A percentile compares a stretch with the other conserved stretches of the same genome.
Conservation (phyloP, 78 protist species). For the Dictyostelium brefeldianum region DNA sequence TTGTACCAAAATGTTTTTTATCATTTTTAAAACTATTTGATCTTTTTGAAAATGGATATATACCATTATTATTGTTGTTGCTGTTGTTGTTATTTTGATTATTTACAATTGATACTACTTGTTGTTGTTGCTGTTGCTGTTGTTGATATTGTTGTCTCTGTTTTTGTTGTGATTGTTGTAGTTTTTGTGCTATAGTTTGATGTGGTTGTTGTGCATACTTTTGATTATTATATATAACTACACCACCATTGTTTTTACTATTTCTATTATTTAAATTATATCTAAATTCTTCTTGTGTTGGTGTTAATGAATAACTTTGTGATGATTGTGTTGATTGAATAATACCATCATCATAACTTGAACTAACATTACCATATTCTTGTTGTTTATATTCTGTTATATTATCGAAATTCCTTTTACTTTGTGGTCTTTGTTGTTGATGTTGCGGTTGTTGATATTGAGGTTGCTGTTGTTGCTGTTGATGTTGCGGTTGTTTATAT, state of each 20-base stretch:
- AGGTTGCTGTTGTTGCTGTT: not conserved
- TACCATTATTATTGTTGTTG: not conserved
- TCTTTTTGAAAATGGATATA: not conserved
- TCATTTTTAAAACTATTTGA: conserved; percentile 29
- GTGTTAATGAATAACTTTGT: not conserved
- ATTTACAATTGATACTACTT: not conserved
- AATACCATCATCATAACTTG: not conserved
- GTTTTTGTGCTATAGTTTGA: not conserved
- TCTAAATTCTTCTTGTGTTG: not conserved
- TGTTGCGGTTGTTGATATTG: not conserved
- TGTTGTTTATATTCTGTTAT: not conserved
- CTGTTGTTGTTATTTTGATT: not conserved
- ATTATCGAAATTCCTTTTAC: not conserved
- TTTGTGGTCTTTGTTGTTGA: too few relatives aligned
- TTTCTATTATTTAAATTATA: not conserved
- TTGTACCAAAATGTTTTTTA: conserved; percentile 12
- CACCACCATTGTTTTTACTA: not conserved
- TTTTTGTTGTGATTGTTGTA: too few relatives aligned
- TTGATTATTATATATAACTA: not conserved
- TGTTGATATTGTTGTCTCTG: not conserved
- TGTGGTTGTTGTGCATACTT: not conserved
- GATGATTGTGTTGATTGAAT: not conserved
- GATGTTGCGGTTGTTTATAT: not conserved
- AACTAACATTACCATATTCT: not conserved
- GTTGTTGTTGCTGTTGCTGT: not conserved